Base-by-base conservation (phyloP, 2,329 filamentous ascomycete species). In the Myrmaecium sp. region DNA sequence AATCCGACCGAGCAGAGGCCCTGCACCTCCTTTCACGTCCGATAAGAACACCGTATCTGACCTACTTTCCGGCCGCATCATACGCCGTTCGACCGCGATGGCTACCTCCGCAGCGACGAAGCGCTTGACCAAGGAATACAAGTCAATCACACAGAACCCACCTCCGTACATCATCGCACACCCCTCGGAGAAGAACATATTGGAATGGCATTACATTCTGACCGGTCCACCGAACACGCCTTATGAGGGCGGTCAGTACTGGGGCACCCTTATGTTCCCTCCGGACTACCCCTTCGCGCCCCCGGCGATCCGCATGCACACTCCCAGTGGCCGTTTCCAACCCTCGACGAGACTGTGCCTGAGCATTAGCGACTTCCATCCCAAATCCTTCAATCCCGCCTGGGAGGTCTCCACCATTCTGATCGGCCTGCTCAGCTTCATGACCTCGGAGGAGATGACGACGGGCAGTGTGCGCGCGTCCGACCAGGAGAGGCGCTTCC, bases 361-460 rank as follows among this genome's bases (percentile, higher is more conserved):
- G 25, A 91, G 80, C 46, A 98, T 98, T 44, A 86, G 76, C 42
- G 89, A 98, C 49, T 98, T 95, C 56, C 89, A 98, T 49, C 89
- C 89, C 4, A 92, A 92, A 52, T 86, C 78, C 15, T 98, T 95
- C 62, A 98, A 98, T 50, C 89, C 89, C 2, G 84, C 89, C 1
- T 98, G 89, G 89, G 86, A 93, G 46, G 89, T 98, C 5, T 86
- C 78, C 29, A 98, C 89, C 1, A 98, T 98, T 36, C 61, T 98
- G 10, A 91, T 92, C 29, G 89, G 89, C 6, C 67, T 98, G 15
- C 62, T 95, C 35, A 91, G 79, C 20, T 98, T 98, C 55, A 98
- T 98, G 89, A 95, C 86, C 3, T 82, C 80, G 37, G 86, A 98
- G 47, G 89, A 98, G 58, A 94, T 95, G 78, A 98, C 89, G 0